Conservation (phyloP, 176 grass and related monocot species). For the Areca catechu region DNA sequence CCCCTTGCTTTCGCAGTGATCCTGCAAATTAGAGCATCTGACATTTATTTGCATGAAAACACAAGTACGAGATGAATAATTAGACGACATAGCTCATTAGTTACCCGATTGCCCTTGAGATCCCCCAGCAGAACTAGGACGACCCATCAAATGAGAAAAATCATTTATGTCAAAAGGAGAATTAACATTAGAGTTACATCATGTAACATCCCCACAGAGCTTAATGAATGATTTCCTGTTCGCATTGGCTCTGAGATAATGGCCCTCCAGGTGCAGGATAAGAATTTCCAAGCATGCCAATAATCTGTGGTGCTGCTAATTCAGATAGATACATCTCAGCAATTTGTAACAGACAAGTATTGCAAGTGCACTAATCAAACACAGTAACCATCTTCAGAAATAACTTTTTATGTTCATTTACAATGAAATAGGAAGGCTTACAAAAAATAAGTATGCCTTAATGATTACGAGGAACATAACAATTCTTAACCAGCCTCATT, state of each 20-base stretch:
- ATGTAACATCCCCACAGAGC: conserved; percentile 88
- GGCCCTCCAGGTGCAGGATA: conserved; percentile 68
- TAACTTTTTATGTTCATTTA: too few relatives aligned
- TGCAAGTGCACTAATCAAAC: too few relatives aligned
- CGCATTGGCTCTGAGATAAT: conserved; percentile 75
- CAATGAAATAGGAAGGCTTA: too few relatives aligned
- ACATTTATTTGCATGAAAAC: neutral
- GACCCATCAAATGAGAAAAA: conserved; percentile 85
- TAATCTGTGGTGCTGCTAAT: conserved; percentile 51
- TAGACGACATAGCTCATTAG: neutral
- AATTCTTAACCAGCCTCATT: too few relatives aligned
- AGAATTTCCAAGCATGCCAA: conserved; percentile 82
- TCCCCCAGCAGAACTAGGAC: conserved; percentile 79
- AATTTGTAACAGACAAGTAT: too few relatives aligned
- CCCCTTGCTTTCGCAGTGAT: conserved; percentile 66
- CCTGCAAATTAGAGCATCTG: conserved; percentile 47
- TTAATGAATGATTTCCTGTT: conserved; percentile 67
- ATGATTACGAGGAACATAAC: too few relatives aligned
- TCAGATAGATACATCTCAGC: too few relatives aligned
- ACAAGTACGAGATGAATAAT: neutral
- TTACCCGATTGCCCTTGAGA: conserved; percentile 97
- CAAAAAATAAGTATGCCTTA: too few relatives aligned
- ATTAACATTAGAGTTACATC: conserved; percentile 46
- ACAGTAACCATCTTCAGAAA: too few relatives aligned
- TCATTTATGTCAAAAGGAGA: conserved; percentile 95